A percentile compares a stretch with the other conserved stretches of the same genome.
Conservation (phyloP, 148 eudicot genomes). For the Cornus kousa region DNA sequence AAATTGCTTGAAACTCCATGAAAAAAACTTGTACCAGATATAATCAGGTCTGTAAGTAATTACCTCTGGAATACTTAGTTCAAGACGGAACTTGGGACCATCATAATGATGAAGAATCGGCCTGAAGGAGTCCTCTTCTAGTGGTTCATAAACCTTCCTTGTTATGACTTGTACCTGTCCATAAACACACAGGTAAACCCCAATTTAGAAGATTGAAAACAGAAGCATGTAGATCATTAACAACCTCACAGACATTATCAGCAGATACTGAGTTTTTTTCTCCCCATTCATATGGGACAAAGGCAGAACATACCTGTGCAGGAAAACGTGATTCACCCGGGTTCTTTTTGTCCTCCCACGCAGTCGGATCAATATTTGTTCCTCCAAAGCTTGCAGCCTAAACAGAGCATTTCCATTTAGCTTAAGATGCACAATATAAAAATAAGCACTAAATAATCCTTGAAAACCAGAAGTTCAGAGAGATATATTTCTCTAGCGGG, state of each 20-base stretch:
- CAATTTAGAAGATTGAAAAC: neutral
- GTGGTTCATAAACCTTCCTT: conserved; percentile 79
- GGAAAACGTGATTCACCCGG: conserved; percentile 97
- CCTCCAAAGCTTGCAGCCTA: conserved; percentile 99
- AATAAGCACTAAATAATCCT: neutral
- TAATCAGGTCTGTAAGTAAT: neutral
- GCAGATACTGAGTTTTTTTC: neutral
- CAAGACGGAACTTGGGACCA: conserved; percentile 99
- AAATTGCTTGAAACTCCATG: too few relatives aligned
- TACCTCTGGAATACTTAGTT: conserved; percentile 94
- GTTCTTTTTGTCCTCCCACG: conserved; percentile 99
- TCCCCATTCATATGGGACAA: too few relatives aligned
- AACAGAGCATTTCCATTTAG: conserved; percentile 13
- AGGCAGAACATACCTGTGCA: conserved; percentile 62
- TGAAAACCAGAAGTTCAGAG: neutral
- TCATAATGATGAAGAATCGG: conserved; percentile 98
- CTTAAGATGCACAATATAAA: neutral
- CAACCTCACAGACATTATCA: too few relatives aligned
- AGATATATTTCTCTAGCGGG: too few relatives aligned
- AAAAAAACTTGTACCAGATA: neutral
- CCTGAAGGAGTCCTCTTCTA: conserved; percentile 97
- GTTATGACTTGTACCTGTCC: conserved; percentile 76
- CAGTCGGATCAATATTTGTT: conserved; percentile 84
- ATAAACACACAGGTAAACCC: neutral
- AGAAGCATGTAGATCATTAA: neutral